Evolutionary conservation across 192 early-diverging fungal genomes (phyloP), one percentile per base, ranked within the genome.

Genomic region (Entomortierella chlamydospora): DNA sequence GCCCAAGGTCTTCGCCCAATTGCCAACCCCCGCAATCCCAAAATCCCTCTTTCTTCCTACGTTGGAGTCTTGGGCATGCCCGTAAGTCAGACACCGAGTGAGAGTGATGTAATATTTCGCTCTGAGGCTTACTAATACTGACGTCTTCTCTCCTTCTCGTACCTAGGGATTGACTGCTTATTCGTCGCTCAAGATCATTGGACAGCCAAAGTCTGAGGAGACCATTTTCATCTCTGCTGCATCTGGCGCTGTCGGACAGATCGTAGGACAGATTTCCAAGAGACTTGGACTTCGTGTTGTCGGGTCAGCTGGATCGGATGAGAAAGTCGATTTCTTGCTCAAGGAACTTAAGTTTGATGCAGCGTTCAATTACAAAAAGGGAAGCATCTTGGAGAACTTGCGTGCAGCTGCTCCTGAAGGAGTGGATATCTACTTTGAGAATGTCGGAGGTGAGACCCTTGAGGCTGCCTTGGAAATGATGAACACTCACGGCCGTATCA

Each of bases 321-420:
- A 91, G 0, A 95, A 95, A 64, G 88, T 92, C 26, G 85, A 83
- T n/a, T 87, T 83, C 59, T 82, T 94, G 22, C 76, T 87, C 61
- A 82, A 86, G 29, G 83, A 85, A 22, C 72, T 91, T 52, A 89
- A 90, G 22, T 91, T 92, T 57, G 93, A 96, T 73, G 91, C 82
- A 0, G 95, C 86, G 11, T 92, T 96, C 84, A 96, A 96, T 84
- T 96, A 96, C 90, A 96, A 94, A 68, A 93, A 86, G 18, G 87
- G 84, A 20, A 84, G 69, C 29, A 70, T 78, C 12, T 57, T 82
- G 62, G 69, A 77, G 17, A 86, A 33, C 88, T 93, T 61, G 72
- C 64, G 56, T 62, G 89, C 73, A 61, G 81, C 23, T 85, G 88
- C 59, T 90, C 94, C 76, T 37, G 82, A 94, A 25, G 95, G 95